A percentile compares a stretch with the other conserved stretches of the same genome.
Conservation (phyloP, 345 rosid species). For the Tarenaya hassleriana region DNA sequence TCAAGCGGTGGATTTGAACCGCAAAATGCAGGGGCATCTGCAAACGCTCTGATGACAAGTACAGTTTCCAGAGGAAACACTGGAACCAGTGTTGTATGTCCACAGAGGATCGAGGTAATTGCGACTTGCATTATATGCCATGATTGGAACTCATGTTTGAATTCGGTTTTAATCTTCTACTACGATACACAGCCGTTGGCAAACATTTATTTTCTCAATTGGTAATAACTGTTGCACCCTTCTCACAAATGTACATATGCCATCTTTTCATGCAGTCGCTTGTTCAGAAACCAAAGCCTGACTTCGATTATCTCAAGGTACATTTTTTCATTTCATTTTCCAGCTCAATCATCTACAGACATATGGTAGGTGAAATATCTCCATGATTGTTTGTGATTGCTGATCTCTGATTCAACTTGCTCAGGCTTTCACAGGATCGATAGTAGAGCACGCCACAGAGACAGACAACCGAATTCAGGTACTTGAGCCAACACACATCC, state of each 20-base stretch:
- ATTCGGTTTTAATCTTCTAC: slow-evolving; percentile 3
- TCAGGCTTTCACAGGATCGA: slow-evolving; percentile 76
- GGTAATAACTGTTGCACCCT: neutral
- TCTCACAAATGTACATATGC: slow-evolving; percentile 9
- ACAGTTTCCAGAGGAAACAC: slow-evolving; percentile 11
- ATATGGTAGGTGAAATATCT: neutral
- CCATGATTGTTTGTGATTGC: neutral
- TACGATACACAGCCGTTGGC: neutral
- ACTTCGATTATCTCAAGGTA: slow-evolving; percentile 48
- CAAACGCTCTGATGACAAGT: slow-evolving; percentile 13
- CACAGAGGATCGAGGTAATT: slow-evolving; percentile 26
- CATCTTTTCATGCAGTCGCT: slow-evolving; percentile 32
- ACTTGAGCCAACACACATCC: slow-evolving; percentile 2
- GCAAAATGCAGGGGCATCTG: slow-evolving; percentile 19
- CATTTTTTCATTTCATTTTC: neutral
- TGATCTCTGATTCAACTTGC: slow-evolving; percentile 3
- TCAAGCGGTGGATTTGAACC: slow-evolving; percentile 1
- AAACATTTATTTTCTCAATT: neutral
- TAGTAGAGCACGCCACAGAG: slow-evolving; percentile 48
- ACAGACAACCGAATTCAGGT: slow-evolving; percentile 40
- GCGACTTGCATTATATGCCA: slow-evolving; percentile 9
- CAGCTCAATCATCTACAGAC: neutral
- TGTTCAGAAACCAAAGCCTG: slow-evolving; percentile 32
- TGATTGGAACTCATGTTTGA: neutral
- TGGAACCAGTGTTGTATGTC: slow-evolving; percentile 7